phyloP scores from a whole-genome alignment of 768 basidiomycete species.

The Dioszegia crocea region DNA sequence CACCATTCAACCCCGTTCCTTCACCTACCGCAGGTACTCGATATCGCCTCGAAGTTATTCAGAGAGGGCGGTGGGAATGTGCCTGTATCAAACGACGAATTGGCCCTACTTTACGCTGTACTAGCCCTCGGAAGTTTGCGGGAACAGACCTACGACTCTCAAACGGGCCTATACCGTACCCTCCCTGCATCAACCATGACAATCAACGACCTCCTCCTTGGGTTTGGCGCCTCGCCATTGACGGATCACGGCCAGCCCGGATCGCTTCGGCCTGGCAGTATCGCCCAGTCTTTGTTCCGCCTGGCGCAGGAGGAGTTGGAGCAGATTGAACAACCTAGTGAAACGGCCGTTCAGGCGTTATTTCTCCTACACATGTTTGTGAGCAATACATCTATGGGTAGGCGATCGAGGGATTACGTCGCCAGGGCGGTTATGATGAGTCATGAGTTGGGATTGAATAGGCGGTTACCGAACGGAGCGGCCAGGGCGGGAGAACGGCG shows the following conservation, averaged over 20 bases:
- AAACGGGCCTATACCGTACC: background rate
- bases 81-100: conserved; percentile 6
- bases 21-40: conserved; percentile 8
- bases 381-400: conserved; percentile 21
- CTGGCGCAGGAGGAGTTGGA: conserved; percentile 22
- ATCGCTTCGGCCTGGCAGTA: background rate
- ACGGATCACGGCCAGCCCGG: background rate
- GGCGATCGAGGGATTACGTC: conserved; percentile 23
- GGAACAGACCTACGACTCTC: conserved; percentile 13
- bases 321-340: conserved; percentile 12
- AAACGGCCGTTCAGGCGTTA: conserved; percentile 20
- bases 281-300: conserved; percentile 11
- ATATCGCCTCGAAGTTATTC: conserved; percentile 7
- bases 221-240: background rate
- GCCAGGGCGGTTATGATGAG: conserved; percentile 26
- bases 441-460: conserved; percentile 21
- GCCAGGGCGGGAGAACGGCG: conserved; percentile 2
- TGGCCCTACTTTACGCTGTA: conserved; percentile 14
- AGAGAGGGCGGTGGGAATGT: background rate
- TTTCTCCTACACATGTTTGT: conserved; percentile 22
- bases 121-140: conserved; percentile 18
- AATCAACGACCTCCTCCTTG: conserved; percentile 1
- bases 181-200: background rate
- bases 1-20: conserved; percentile 28
- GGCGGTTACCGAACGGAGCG: conserved; percentile 2